Evolutionary conservation across 768 basidiomycete genomes (phyloP).

Genomic region (Hebeloma cylindrosporum): DNA sequence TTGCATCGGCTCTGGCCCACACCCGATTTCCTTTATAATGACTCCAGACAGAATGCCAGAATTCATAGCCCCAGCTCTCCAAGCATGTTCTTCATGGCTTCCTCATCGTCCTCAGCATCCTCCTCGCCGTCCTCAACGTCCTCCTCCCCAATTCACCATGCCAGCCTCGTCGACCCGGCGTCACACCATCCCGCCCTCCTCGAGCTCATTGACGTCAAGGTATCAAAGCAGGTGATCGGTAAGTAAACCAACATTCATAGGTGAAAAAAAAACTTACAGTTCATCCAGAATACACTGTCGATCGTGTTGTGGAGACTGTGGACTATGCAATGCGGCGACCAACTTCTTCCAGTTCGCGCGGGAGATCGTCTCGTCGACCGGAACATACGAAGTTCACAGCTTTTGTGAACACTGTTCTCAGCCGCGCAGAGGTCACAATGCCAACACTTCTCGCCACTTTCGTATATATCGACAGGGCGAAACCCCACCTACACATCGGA

Average conservation of each 20-base stretch:
- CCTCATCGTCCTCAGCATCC: conserved; percentile 21
- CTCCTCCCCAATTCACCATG: conserved; percentile 40
- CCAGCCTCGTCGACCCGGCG: conserved; percentile 60
- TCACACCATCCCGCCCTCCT: conserved; percentile 65
- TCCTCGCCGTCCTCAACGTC: conserved; percentile 29
- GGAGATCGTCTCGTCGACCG: conserved; percentile 49
- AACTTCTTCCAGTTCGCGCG: conserved; percentile 49
- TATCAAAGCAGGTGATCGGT: conserved; percentile 66
- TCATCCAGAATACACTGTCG: conserved; percentile 63
- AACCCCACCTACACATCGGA: conserved; percentile 77
- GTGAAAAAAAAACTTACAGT: conserved; percentile 7
- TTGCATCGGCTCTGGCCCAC: conserved; percentile 24
- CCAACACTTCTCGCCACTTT: conserved; percentile 69
- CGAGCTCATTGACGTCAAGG: conserved; percentile 65
- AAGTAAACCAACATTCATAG: conserved; percentile 26
- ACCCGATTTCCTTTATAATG: conserved; percentile 30
- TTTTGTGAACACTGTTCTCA: conserved; percentile 69
- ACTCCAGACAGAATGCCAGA: conserved; percentile 6
- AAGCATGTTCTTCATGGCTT: conserved; percentile 18
- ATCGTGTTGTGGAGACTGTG: conserved; percentile 69
- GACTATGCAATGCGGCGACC: conserved; percentile 75
- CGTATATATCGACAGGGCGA: conserved; percentile 76
- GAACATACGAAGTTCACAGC: conserved; percentile 58
- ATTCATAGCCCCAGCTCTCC: conserved; percentile 22
- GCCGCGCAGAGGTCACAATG: conserved; percentile 70